Conservation (phyloP, 352 stramenopile species). For the Phytophthora tentaculata region DNA sequence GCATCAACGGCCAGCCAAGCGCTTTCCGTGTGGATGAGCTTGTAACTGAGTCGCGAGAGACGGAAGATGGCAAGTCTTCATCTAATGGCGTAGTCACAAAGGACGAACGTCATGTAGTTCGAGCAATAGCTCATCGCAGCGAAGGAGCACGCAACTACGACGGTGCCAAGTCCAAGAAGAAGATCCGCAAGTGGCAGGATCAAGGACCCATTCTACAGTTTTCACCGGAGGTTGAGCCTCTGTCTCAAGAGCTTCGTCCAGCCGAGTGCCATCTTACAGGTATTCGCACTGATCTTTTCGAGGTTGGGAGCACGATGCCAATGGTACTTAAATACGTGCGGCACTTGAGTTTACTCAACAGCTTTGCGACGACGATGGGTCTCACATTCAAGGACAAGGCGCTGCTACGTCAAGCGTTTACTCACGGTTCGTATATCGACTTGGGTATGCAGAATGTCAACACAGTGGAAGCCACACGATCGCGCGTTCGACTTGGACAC, state of each 20-base stretch:
- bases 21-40: constrained; percentile 73
- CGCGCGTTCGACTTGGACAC: constrained; percentile 76
- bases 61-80: constrained; percentile 9
- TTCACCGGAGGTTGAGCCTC: constrained; percentile 61
- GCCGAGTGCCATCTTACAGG: constrained; percentile 75
- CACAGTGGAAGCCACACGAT: constrained; percentile 74
- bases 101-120: constrained; percentile 37
- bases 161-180: constrained; percentile 68
- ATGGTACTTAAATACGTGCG: constrained; percentile 88
- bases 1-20: constrained; percentile 66
- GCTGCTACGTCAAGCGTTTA: constrained; percentile 84
- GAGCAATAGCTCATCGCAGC: constrained; percentile 53
- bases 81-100: constrained; percentile 33
- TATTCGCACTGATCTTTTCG: constrained; percentile 80
- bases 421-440: constrained; percentile 85
- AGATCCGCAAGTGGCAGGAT: constrained; percentile 69
- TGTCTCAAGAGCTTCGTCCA: constrained; percentile 49
- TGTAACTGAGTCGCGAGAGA: constrained; percentile 33
- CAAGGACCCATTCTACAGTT: constrained; percentile 66
- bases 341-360: constrained; percentile 70
- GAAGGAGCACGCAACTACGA: constrained; percentile 69
- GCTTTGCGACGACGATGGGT: constrained; percentile 69
- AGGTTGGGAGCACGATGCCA: constrained; percentile 83
- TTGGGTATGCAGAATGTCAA: constrained; percentile 88
- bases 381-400: constrained; percentile 77